phyloP scores from a whole-genome alignment of 2,329 filamentous ascomycete species.

The Ophiostoma novo-ulmi region DNA sequence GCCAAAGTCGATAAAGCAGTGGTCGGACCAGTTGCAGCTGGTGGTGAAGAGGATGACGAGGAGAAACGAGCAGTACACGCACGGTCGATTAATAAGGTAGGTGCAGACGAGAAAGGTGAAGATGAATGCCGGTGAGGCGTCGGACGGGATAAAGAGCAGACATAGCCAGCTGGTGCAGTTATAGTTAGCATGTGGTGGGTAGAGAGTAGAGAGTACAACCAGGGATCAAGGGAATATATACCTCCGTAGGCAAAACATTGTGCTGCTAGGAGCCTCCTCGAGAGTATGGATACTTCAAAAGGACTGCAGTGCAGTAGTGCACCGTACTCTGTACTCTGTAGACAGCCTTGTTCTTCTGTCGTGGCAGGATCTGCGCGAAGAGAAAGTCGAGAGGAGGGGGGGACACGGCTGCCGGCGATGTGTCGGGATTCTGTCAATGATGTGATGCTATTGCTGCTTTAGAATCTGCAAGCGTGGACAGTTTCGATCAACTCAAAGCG shows the following conservation, averaged over 20 bases:
- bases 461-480: too few relatives aligned
- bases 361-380: neutral
- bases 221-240: conserved; percentile 30
- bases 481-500: neutral
- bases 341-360: neutral
- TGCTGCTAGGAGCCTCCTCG: conserved; percentile 19
- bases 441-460: neutral
- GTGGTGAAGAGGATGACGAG: conserved; percentile 72
- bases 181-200: neutral
- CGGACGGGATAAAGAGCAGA: conserved; percentile 81
- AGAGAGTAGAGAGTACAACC: neutral
- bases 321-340: neutral
- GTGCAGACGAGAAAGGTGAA: conserved; percentile 87
- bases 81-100: conserved; percentile 93
- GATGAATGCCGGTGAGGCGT: conserved; percentile 79
- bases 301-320: neutral
- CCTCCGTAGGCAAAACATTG: conserved; percentile 65
- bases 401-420: neutral
- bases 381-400: neutral
- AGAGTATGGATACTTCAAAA: neutral
- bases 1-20: conserved; percentile 87
- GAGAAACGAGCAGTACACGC: conserved; percentile 95
- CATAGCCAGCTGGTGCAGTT: conserved; percentile 64
- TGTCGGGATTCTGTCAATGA: neutral
- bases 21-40: conserved; percentile 75